Conservation (phyloP, 2,329 filamentous ascomycete genomes). For the Colletotrichum magnum region DNA sequence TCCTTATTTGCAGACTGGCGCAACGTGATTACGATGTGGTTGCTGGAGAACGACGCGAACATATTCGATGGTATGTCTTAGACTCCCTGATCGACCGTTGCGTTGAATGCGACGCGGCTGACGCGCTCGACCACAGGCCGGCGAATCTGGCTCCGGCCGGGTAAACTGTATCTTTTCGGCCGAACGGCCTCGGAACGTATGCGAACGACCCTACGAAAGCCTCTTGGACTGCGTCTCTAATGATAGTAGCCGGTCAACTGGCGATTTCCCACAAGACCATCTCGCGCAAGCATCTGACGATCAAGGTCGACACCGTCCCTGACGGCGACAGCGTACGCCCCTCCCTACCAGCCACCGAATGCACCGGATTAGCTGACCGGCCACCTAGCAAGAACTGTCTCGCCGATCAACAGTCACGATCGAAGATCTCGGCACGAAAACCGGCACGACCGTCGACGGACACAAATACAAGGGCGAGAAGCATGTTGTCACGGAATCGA, state of each 20-base stretch:
- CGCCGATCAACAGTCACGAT: constrained; percentile 79
- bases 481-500: constrained; percentile 64
- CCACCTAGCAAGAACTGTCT: constrained; percentile 69
- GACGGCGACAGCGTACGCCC: constrained; percentile 75
- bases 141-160: constrained; percentile 87
- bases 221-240: constrained; percentile 20
- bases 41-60: constrained; percentile 71
- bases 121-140: constrained; percentile 47
- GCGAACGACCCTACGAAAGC: constrained; percentile 37
- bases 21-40: constrained; percentile 68
- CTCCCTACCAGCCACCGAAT: background rate
- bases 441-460: constrained; percentile 85
- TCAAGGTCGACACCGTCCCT: constrained; percentile 77
- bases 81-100: background rate
- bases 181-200: constrained; percentile 78
- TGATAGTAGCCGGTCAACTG: constrained; percentile 71
- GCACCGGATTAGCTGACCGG: constrained; percentile 3
- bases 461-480: constrained; percentile 75
- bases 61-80: constrained; percentile 60
- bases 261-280: constrained; percentile 85
- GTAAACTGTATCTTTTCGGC: constrained; percentile 88
- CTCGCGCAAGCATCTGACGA: constrained; percentile 88
- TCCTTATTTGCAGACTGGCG: background rate
- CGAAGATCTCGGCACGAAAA: constrained; percentile 86
- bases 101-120: constrained; percentile 23